Percentiles rank a stretch among this genome's conserved stretches.
Evolutionary conservation across 1,284 basidiomycete genomes (phyloP).

Genomic region (Neonothopanus nambi): DNA sequence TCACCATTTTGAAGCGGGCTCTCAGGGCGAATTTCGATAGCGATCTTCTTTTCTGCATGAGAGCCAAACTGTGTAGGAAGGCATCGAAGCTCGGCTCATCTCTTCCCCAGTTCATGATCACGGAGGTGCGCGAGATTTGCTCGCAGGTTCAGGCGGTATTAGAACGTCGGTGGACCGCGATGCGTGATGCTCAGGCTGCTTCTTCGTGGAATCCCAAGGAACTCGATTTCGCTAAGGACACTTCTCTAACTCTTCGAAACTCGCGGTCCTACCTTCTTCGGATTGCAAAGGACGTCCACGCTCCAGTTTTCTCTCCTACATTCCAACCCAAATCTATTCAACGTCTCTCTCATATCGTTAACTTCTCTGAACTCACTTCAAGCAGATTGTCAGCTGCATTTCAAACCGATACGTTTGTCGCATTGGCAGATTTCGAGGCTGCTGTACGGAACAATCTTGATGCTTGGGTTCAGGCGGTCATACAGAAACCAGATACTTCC

Average conservation of each 20-base stretch:
- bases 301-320: background rate
- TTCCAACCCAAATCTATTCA: constrained; percentile 17
- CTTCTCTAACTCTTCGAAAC: constrained; percentile 22
- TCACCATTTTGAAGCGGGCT: constrained; percentile 28
- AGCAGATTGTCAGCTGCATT: background rate
- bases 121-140: too few relatives aligned
- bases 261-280: constrained; percentile 23
- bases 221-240: constrained; percentile 30
- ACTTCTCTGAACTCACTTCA: constrained; percentile 4
- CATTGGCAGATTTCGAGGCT: constrained; percentile 37
- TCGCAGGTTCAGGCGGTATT: constrained; percentile 15
- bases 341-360: constrained; percentile 6
- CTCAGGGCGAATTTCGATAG: constrained; percentile 25
- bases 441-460: constrained; percentile 30
- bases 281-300: constrained; percentile 7
- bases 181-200: constrained; percentile 25
- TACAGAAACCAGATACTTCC: background rate
- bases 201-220: constrained; percentile 22
- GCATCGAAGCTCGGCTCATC: constrained; percentile 33
- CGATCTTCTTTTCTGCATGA: constrained; percentile 35
- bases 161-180: constrained; percentile 30
- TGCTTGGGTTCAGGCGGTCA: constrained; percentile 26
- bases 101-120: too few relatives aligned
- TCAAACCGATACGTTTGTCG: constrained; percentile 18
- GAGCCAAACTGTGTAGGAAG: constrained; percentile 37